Base-by-base conservation (phyloP, 805 yeast species). In the Starmerella ratchasimensis region DNA sequence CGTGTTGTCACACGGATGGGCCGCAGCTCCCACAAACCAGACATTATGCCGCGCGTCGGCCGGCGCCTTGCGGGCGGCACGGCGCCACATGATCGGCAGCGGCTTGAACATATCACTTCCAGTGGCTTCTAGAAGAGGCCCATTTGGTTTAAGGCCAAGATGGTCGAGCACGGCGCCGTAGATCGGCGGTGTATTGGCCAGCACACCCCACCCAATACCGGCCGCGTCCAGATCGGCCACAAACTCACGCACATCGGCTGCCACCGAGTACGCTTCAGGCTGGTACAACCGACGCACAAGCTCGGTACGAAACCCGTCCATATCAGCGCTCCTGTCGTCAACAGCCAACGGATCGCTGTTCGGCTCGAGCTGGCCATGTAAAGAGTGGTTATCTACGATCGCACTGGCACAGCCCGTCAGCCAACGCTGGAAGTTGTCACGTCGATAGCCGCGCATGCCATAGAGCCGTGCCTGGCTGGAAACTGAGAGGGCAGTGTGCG, bases 171-270 rank as follows among this genome's bases (percentile, higher is more conserved):
- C 34, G 13, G 44, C 36, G 8, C 34, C 47, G 27, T 48, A 47
- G 24, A 44, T 31, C 17, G 49, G 53, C 8, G 50, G 47, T 5
- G 40, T 43, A 42, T 54, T 54, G 11, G 57, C 51, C 10, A 54
- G 37, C 13, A 54, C 37, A 1, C 58, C 58, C 56, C 56, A 54
- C 7, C 29, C 42, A 14, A 53, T 44, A 0, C 32, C 42, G 13
- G 34, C 31, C 1, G 35, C 30, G 2, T 43, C 33, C 13, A 50
- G 37, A 7, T 19, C 28, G 7, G 21, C 31, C 2, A 52, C 25
- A 16, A 51, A 40, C 6, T 32, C 36, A 3, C 35, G 36, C 4
- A 39, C 38, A 4, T 37, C 43, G 3, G 26, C 33, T 2, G 51
- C 46, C 1, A 50, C 46, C 13, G n/a, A 27, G 34, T 46, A 53